Percentiles rank a stretch among this genome's conserved stretches.
Evolutionary conservation across 2,329 filamentous ascomycete genomes (phyloP).

Genomic region (Hymenoscyphus salicellus): DNA sequence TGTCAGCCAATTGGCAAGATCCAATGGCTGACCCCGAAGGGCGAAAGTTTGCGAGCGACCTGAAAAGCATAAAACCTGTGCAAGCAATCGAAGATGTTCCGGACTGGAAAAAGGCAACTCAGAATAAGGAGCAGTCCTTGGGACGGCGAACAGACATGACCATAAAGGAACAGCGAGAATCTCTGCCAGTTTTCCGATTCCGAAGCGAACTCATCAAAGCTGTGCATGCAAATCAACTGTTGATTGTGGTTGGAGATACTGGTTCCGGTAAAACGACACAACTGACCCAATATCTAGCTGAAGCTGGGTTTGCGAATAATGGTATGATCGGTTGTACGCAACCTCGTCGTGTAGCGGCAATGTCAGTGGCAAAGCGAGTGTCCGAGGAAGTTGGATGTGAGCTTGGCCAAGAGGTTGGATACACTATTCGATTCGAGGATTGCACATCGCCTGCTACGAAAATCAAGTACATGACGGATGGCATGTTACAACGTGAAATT

Average conservation of each 20-base stretch:
- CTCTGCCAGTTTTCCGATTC: slow-evolving; percentile 85
- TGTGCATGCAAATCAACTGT: slow-evolving; percentile 79
- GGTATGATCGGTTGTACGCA: slow-evolving; percentile 96
- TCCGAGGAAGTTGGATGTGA: slow-evolving; percentile 91
- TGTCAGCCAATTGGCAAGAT: slow-evolving; percentile 92
- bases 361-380: slow-evolving; percentile 96
- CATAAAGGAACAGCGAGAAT: slow-evolving; percentile 92
- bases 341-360: slow-evolving; percentile 91
- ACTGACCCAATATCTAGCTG: slow-evolving; percentile 89
- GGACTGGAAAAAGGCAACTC: slow-evolving; percentile 87
- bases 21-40: slow-evolving; percentile 87
- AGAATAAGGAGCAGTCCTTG: slow-evolving; percentile 73
- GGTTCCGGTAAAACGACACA: slow-evolving; percentile 98
- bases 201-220: slow-evolving; percentile 84
- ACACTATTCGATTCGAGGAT: slow-evolving; percentile 97
- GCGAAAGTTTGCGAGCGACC: slow-evolving; percentile 82
- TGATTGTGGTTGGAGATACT: slow-evolving; percentile 96
- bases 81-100: slow-evolving; percentile 68
- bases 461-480: slow-evolving; percentile 99
- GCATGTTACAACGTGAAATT: slow-evolving; percentile 95
- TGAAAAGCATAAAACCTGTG: slow-evolving; percentile 64
- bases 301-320: slow-evolving; percentile 81
- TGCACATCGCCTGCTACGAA: slow-evolving; percentile 81
- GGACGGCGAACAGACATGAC: slow-evolving; percentile 86
- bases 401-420: slow-evolving; percentile 89